These are phyloP conservation scores for Wickerhamomyces pijperi DNA, from an alignment of 805 yeast species.

Conservation along the genomic window DNA sequence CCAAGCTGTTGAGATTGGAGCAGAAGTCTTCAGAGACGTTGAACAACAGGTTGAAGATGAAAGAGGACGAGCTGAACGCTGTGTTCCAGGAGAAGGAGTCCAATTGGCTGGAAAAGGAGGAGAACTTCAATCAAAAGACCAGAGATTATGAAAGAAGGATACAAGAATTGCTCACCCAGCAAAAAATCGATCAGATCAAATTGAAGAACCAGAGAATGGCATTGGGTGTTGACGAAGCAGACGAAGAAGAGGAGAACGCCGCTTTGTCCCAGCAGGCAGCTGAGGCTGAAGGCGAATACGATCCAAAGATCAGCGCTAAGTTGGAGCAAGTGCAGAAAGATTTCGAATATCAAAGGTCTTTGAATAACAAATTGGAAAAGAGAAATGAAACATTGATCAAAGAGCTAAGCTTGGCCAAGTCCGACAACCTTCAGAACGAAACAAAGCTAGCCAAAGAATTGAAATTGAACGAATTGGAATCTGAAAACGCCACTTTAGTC, in stretches of 20 bases:
- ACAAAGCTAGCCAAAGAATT: slow-evolving; percentile 28
- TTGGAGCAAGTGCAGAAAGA: slow-evolving; percentile 64
- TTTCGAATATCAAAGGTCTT: slow-evolving; percentile 55
- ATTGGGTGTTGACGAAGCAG: slow-evolving; percentile 22
- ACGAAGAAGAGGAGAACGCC: slow-evolving; percentile 9
- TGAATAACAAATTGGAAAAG: slow-evolving; percentile 61
- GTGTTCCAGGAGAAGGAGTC: slow-evolving; percentile 62
- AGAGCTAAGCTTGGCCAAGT: slow-evolving; percentile 42
- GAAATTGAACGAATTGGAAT: slow-evolving; percentile 44
- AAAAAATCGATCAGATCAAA: slow-evolving; percentile 21
- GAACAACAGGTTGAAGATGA: slow-evolving; percentile 46
- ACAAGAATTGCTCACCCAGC: slow-evolving; percentile 52
- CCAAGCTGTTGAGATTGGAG: slow-evolving; percentile 48
- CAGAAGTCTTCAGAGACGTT: slow-evolving; percentile 46
- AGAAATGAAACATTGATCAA: slow-evolving; percentile 67
- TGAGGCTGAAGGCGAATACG: slow-evolving; percentile 1
- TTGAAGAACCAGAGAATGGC: slow-evolving; percentile 36
- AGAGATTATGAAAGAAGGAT: slow-evolving; percentile 41
- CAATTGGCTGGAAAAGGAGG: slow-evolving; percentile 54
- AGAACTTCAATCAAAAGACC: slow-evolving; percentile 37
- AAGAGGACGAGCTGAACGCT: slow-evolving; percentile 63
- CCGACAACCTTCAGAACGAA: slow-evolving; percentile 32
- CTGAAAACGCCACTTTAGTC: slow-evolving; percentile 54
- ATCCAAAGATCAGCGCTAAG: background rate
- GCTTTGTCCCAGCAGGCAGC: slow-evolving; percentile 3